Evolutionary conservation across 2,329 filamentous ascomycete genomes (phyloP), one percentile per base, ranked within the genome.

Genomic region (Ilyonectria mors-panacis): DNA sequence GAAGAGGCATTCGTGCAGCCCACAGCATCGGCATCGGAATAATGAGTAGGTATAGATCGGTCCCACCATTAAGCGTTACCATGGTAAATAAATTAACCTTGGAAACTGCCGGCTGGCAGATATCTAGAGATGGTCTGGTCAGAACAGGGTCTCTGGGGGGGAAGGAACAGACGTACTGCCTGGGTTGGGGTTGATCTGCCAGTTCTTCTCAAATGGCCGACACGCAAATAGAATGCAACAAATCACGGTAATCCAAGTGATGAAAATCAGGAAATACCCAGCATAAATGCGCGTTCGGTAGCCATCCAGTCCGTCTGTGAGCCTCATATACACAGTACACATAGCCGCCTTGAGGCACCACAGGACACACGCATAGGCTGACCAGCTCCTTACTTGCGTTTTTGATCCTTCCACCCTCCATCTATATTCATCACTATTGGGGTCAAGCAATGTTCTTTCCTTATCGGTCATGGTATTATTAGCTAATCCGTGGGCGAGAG

Each of bases 261-360:
- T 28, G 6, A 70, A 58, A 15, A 83, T 73, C 7, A 81, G 33
- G 30, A 61, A 72, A 33, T 81, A 79, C 7, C 79, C 80, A 9
- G 70, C 39, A 45, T 75, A 73, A 17, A 82, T 61, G 1, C 37
- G 54, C n/a, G 19, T 58, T 72, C 28, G 75, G 73, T 64, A 67
- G 13, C 37, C 26, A 4, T 23, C 8, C 10, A 68, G 37, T 6
- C 66, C 66, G 4, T 53, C 69, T 75, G 84, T 86, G 23, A 88
- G 76, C 54, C 86, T 79, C 8, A 81, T 76, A 72, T 87, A 88
- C 70, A 86, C 87, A 33, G 85, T 77, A 10, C 82, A 80, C 82
- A 87, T 84, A 67, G 85, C 86, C 0, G 80, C 76, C 73, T 88
- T 88, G 61, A 88, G 69, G 10, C 82, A 70, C 86, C 86, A 88